Evolutionary conservation across 2,329 filamentous ascomycete species (phyloP), one percentile per base, ranked within the genome.

Genomic region (Trichoderma guizhouense): DNA sequence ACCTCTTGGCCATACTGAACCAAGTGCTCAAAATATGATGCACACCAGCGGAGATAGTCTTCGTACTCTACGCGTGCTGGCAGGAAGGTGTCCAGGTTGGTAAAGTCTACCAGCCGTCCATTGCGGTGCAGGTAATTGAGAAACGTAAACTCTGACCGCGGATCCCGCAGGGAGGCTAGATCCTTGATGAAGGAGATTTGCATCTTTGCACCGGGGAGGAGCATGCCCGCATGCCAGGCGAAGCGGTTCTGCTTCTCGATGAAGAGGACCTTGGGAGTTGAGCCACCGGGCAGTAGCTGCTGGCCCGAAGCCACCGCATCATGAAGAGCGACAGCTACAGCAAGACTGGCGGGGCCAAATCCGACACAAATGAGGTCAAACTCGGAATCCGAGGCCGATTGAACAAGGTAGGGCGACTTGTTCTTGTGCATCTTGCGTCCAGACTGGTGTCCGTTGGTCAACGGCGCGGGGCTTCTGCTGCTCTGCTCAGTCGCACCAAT

Each of bases 121-220:
- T 97, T 92, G 76, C 88, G 83, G 83, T 97, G 92, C 14, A 98
- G 88, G 81, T 98, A 98, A 83, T 98, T 98, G 79, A 97, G 85
- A 83, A 98, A 98, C 15, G 95, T 98, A 82, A 98, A 98, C 77
- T 94, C 88, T 75, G 93, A 97, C 74, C 92, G 89, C 8, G 95
- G 95, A 79, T 98, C 91, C 72, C 95, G 89, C 76, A 97, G 86
- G 4, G 93, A 96, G 4, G 95, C 95, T 81, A 98, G 89, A 79
- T 98, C 95, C 84, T 98, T 98, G 84, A 98, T 88, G 84, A 97
- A 98, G 11, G 93, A 97, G 76, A 98, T 98, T 80, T 98, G 95
- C 95, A 98, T 98, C 83, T 92, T 94, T 67, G 95, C 93, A 6
- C 94, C 95, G 0, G 94, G 93, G 3, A 98, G 88, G 72, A 98